Conservation (phyloP, 1,284 basidiomycete species). For the Chalciporus sp. region DNA sequence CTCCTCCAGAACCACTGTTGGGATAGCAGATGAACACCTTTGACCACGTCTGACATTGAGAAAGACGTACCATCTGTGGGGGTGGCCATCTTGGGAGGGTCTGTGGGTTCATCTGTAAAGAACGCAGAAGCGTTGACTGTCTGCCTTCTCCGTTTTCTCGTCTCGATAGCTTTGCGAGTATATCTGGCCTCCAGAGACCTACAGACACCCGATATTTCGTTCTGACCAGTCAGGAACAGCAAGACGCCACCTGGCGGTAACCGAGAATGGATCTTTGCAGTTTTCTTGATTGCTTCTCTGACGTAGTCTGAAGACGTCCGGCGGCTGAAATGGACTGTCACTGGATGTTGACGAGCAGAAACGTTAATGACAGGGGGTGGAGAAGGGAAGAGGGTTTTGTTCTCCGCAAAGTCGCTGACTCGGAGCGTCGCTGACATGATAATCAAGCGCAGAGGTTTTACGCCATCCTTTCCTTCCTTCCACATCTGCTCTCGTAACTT, state of each 20-base stretch:
- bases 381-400: constrained; percentile 78
- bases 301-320: constrained; percentile 89
- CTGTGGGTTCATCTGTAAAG: constrained; percentile 27
- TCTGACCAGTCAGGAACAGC: constrained; percentile 98
- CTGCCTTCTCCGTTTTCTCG: constrained; percentile 45
- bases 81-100: constrained; percentile 16
- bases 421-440: constrained; percentile 99
- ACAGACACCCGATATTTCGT: constrained; percentile 93
- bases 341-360: constrained; percentile 90
- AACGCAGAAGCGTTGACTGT: constrained; percentile 29
- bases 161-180: constrained; percentile 65
- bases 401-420: constrained; percentile 91
- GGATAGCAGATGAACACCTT: constrained; percentile 1
- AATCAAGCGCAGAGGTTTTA: constrained; percentile 84
- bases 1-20: constrained; percentile 63
- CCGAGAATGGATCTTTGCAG: constrained; percentile 91
- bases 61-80: constrained; percentile 25
- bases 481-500: constrained; percentile 88
- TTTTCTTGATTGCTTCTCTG: constrained; percentile 88
- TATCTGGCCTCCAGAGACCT: constrained; percentile 82
- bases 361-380: constrained; percentile 93
- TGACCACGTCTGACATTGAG: not conserved
- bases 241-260: constrained; percentile 93
- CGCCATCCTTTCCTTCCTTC: constrained; percentile 60
- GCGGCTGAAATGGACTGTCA: constrained; percentile 93